phyloP scores from a whole-genome alignment of 73 alveolate species.

The Uronychia binucleata region DNA sequence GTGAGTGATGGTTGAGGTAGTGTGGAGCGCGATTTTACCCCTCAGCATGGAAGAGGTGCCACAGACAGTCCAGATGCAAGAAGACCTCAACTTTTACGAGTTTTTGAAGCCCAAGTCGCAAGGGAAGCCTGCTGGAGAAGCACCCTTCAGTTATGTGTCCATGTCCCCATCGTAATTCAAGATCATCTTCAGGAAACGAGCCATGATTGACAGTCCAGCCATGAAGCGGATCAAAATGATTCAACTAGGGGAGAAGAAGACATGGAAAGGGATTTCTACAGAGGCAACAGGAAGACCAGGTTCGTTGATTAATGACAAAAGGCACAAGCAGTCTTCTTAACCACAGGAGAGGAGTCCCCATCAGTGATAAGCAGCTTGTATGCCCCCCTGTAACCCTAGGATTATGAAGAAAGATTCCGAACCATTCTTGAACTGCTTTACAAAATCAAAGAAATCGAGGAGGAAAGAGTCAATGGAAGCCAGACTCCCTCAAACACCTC shows the following conservation, averaged over 20 bases:
- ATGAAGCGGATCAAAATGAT: constrained; percentile 45
- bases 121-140: no score
- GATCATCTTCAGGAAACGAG: no score
- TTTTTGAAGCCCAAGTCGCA: no score
- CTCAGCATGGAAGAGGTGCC: no score
- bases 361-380: background rate
- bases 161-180: no score
- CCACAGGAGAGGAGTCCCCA: background rate
- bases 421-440: background rate
- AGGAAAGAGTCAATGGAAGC: no score
- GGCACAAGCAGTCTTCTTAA: background rate
- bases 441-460: constrained; percentile 19
- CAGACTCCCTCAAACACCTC: no score
- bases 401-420: background rate
- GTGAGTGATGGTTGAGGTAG: no score
- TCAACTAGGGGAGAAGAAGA: constrained; percentile 33
- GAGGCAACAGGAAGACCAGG: constrained; percentile 62
- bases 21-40: no score
- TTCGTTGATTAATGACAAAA: background rate
- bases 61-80: no score
- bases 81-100: no score
- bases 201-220: constrained; percentile 55
- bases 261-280: constrained; percentile 45
- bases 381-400: background rate
- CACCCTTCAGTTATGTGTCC: no score